A percentile compares a stretch with the other conserved stretches of the same genome.
phyloP scores from a whole-genome alignment of 129 eudicot species.

The Escallonia herrerae region DNA sequence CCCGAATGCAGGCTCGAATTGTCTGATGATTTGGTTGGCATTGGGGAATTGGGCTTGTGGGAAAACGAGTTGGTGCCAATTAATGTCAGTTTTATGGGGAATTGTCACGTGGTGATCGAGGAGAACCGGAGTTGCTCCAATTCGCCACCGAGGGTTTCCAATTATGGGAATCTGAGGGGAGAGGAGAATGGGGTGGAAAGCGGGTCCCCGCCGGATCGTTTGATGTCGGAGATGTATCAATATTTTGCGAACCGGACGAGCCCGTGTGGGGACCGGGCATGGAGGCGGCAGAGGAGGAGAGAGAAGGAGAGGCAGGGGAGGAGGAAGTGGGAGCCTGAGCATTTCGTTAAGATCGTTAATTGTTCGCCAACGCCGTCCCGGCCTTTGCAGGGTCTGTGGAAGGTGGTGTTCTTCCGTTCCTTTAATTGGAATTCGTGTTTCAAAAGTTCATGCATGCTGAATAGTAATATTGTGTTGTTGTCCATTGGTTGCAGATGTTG shows the following conservation, averaged over 20 bases:
- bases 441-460: neutral
- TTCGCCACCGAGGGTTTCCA: conserved; percentile 1
- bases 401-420: conserved; percentile 36
- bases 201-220: conserved; percentile 33
- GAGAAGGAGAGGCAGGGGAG: conserved; percentile 59
- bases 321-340: conserved; percentile 83
- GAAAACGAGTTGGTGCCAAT: conserved; percentile 54
- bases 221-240: conserved; percentile 70
- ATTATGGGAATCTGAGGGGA: conserved; percentile 4
- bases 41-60: conserved; percentile 17
- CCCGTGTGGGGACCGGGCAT: conserved; percentile 58
- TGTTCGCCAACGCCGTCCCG: conserved; percentile 59
- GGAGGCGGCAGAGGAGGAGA: conserved; percentile 87
- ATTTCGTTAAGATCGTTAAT: conserved; percentile 75
- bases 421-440: neutral
- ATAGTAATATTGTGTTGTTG: too few species aligned
- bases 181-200: conserved; percentile 17
- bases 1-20: conserved; percentile 30
- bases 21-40: conserved; percentile 19
- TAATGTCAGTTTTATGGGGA: conserved; percentile 62
- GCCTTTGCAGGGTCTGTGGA: conserved; percentile 98
- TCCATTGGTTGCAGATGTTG: too few species aligned
- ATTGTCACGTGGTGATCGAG: conserved; percentile 60
- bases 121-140: conserved; percentile 33
- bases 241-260: conserved; percentile 72